A percentile compares a stretch with the other conserved stretches of the same genome.
phyloP scores from a whole-genome alignment of 2,329 filamentous ascomycete species.

The Aspergillus novoparasiticus region DNA sequence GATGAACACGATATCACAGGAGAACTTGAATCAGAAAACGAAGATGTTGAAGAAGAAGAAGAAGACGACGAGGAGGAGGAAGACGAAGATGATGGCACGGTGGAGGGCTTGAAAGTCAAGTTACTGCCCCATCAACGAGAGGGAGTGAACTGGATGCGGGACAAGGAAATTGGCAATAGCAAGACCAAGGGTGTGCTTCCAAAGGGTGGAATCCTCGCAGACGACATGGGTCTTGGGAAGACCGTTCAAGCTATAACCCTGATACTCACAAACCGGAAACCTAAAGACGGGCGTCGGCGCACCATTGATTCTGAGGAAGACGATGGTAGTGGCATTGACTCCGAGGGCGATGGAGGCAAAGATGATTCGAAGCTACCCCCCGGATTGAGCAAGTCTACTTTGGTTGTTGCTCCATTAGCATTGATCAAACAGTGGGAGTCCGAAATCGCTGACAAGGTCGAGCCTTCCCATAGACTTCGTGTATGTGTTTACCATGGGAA shows the following conservation, averaged over 20 bases:
- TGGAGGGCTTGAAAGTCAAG: constrained; percentile 84
- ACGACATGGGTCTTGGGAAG: constrained; percentile 95
- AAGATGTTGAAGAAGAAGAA: constrained; percentile 39
- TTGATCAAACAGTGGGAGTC: constrained; percentile 97
- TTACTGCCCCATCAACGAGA: constrained; percentile 92
- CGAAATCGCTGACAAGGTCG: constrained; percentile 83
- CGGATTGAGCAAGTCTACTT: constrained; percentile 73
- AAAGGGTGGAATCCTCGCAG: constrained; percentile 91
- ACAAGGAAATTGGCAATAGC: constrained; percentile 82
- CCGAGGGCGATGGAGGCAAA: constrained; percentile 40
- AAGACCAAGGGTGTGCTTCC: constrained; percentile 78
- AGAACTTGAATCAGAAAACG: constrained; percentile 39
- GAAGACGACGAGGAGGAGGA: constrained; percentile 52
- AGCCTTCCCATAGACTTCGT: constrained; percentile 67
- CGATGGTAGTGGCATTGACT: constrained; percentile 40
- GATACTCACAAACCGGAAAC: constrained; percentile 79
- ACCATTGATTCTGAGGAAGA: constrained; percentile 53
- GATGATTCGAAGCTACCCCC: constrained; percentile 68
- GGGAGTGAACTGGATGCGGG: constrained; percentile 92
- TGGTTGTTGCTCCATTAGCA: constrained; percentile 90
- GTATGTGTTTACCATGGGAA: constrained; percentile 92
- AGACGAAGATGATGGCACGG: constrained; percentile 61
- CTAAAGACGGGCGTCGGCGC: constrained; percentile 47
- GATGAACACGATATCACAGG: constrained; percentile 50
- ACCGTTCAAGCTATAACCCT: constrained; percentile 91